Base-by-base conservation (phyloP, 2,329 filamentous ascomycete species). In the Coniosporium tulheliwenetii region DNA sequence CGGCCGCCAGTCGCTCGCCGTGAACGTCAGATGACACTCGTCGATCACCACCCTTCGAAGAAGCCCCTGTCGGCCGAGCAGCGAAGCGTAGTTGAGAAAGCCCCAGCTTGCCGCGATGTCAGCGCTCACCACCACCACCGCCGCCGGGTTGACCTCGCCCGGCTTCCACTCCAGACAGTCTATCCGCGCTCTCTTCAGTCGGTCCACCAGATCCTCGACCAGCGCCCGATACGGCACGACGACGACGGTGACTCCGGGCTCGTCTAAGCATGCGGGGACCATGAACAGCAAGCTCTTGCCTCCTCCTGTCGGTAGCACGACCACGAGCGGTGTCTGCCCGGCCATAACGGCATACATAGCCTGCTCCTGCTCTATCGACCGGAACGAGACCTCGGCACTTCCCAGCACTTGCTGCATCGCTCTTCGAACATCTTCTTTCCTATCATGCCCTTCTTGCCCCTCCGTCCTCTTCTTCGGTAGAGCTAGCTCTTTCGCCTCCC, bases 221-320 rank as follows among this genome's bases (percentile, higher is more conserved):
- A n/a, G n/a, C n/a, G 10, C 30, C 30, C 30, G 8, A 32, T 32
- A 8, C 12, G 8, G 8, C 30, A 32, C 30, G 8, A 32, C 8
- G 7, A 52, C 43, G 5, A 53, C 36, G 12, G 40, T 52, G 1
- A 51, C 44, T 3, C 44, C 39, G 3, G 26, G 5, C n/a, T 41
- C 26, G n/a, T 48, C 36, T 15, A 52, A 40, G 33, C 29, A 51
- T 15, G 42, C 44, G 14, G 39, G 47, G 9, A 46, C 36, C 12
- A 30, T 52, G 32, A 52, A 52, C 10, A 54, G 47, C 26, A 54
- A 43, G 44, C n/a, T n/a, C n/a, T n/a, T n/a, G n/a, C n/a, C n/a
- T n/a, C n/a, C n/a, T n/a, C n/a, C n/a, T n/a, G n/a, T n/a, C n/a
- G n/a, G n/a, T n/a, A n/a, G n/a, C n/a, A n/a, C n/a, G n/a, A n/a